These are phyloP conservation scores for Sicyos baderoa DNA, from an alignment of 306 rosid species.

Conservation along the genomic window DNA sequence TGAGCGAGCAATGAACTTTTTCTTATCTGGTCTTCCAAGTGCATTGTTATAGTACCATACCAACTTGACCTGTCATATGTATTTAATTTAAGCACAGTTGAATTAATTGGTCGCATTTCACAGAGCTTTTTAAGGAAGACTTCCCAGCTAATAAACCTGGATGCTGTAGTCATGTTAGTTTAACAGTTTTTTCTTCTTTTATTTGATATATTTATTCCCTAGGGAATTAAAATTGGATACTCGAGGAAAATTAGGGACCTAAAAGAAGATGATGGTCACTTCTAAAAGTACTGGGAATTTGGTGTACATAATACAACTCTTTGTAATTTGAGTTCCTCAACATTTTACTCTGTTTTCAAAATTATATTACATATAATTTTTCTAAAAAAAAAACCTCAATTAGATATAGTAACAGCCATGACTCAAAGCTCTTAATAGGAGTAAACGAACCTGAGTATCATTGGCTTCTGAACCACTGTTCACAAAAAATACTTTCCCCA, in stretches of 20 bases:
- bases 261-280: not conserved
- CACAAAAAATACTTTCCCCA: conserved; percentile 82
- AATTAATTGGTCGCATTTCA: not conserved
- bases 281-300: not conserved
- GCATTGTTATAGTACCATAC: conserved; percentile 93
- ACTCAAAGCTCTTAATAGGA: conserved; percentile 16
- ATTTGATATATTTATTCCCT: not conserved
- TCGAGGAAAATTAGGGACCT: not conserved
- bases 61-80: conserved; percentile 71
- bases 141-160: not conserved
- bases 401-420: not conserved
- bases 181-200: not conserved
- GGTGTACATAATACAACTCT: not conserved
- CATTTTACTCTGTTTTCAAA: not conserved
- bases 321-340: not conserved
- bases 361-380: not conserved
- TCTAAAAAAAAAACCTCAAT: not conserved
- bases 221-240: not conserved
- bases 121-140: not conserved
- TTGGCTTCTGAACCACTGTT: conserved; percentile 97
- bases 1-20: conserved; percentile 81
- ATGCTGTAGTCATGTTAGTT: not conserved
- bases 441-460: conserved; percentile 66
- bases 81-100: no score
- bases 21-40: conserved; percentile 84